phyloP scores from a whole-genome alignment of 495 filamentous ascomycete species.

The Talaromyces wortmannii region DNA sequence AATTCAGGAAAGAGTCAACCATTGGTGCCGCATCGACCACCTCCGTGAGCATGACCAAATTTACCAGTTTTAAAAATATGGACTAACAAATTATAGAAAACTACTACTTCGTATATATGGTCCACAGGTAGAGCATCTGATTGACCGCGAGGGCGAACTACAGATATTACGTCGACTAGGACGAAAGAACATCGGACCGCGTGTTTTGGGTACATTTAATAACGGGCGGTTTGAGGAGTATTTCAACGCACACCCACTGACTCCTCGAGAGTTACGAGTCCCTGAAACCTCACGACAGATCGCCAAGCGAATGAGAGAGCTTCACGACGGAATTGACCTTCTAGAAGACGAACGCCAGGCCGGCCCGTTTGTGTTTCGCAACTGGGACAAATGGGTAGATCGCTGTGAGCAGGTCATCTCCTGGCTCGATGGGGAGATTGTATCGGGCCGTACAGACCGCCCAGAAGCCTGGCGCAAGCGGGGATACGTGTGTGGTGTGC shows the following conservation, averaged over 20 bases:
- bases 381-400: slow-evolving; percentile 93
- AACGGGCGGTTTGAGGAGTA: slow-evolving; percentile 98
- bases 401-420: slow-evolving; percentile 69
- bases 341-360: slow-evolving; percentile 66
- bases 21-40: slow-evolving; percentile 39
- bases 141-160: slow-evolving; percentile 87
- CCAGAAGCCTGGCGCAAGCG: slow-evolving; percentile 54
- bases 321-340: slow-evolving; percentile 90
- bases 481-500: slow-evolving; percentile 76
- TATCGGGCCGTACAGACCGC: slow-evolving; percentile 30
- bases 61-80: neutral
- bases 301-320: slow-evolving; percentile 95
- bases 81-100: slow-evolving; percentile 44
- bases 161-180: slow-evolving; percentile 80
- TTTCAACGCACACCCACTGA: slow-evolving; percentile 75
- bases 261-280: slow-evolving; percentile 65
- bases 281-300: slow-evolving; percentile 86
- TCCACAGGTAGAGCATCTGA: slow-evolving; percentile 90
- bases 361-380: slow-evolving; percentile 78
- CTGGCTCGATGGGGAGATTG: slow-evolving; percentile 67
- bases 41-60: slow-evolving; percentile 36
- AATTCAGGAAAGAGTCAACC: slow-evolving; percentile 27
- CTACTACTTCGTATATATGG: slow-evolving; percentile 91
- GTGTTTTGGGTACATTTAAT: slow-evolving; percentile 84
- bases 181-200: slow-evolving; percentile 86